Percentiles rank a stretch among this genome's conserved stretches.
These are phyloP conservation scores for Leucocoprinus sp. DNA, from an alignment of 768 basidiomycete genomes.

Conservation along the genomic window DNA sequence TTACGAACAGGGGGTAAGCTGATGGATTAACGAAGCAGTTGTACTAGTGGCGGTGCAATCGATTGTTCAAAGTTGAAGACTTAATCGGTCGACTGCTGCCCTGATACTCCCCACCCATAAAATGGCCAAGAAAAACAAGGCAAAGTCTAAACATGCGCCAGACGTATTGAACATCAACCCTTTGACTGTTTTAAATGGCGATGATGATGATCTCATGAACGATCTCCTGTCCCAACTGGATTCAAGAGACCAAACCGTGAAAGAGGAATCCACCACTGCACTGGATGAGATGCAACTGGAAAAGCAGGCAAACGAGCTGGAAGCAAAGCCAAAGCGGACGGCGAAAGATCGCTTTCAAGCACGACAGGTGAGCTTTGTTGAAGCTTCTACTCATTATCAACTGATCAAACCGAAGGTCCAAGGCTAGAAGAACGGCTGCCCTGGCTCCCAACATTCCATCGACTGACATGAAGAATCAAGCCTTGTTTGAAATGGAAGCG, in stretches of 20 bases:
- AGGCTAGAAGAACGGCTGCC: constrained; percentile 70
- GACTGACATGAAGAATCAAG: constrained; percentile 52
- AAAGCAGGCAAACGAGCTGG: constrained; percentile 22
- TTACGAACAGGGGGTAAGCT: neutral
- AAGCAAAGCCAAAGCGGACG: constrained; percentile 38
- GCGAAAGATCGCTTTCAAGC: constrained; percentile 61
- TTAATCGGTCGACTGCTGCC: neutral
- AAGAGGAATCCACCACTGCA: constrained; percentile 39
- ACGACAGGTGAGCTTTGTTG: constrained; percentile 46
- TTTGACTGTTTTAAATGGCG: constrained; percentile 29
- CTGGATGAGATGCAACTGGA: constrained; percentile 39
- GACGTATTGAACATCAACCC: too few relatives aligned
- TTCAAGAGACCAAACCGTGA: constrained; percentile 42
- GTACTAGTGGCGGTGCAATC: constrained; percentile 10
- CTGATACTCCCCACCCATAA: constrained; percentile 6
- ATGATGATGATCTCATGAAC: constrained; percentile 59
- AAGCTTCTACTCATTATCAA: neutral
- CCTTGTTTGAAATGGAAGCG: constrained; percentile 52
- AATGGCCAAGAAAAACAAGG: constrained; percentile 53
- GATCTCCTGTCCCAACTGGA: constrained; percentile 75
- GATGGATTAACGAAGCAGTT: neutral
- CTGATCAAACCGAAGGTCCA: constrained; percentile 6
- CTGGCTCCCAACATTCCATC: constrained; percentile 44
- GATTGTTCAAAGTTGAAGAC: neutral
- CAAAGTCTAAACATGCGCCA: constrained; percentile 34